Percentiles rank a stretch among this genome's conserved stretches.
phyloP scores from a whole-genome alignment of 1,139 yeast species.

The Debaryomyces coudertii region DNA sequence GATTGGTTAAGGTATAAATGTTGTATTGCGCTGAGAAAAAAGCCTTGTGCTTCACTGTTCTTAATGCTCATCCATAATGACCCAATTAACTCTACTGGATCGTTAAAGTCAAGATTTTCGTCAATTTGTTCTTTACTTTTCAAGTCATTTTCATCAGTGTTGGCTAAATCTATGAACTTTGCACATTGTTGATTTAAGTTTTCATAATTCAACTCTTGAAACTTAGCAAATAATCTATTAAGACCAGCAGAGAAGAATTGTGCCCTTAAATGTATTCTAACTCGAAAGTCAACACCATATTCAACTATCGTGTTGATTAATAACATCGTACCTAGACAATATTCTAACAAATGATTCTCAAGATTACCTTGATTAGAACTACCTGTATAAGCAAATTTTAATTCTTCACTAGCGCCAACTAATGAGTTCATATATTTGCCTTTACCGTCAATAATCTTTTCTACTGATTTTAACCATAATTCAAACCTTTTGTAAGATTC shows the following conservation, averaged over 20 bases:
- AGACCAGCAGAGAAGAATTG: constrained; percentile 80
- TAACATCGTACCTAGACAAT: constrained; percentile 76
- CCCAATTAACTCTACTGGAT: constrained; percentile 72
- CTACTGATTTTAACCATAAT: constrained; percentile 80
- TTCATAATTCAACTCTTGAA: constrained; percentile 65
- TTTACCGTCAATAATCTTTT: constrained; percentile 77
- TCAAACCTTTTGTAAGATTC: constrained; percentile 64
- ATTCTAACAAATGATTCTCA: constrained; percentile 78
- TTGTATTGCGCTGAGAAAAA: constrained; percentile 77
- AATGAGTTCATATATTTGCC: constrained; percentile 83
- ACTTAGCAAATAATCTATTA: constrained; percentile 59
- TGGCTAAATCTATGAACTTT: constrained; percentile 66
- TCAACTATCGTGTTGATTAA: constrained; percentile 73
- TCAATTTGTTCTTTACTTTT: constrained; percentile 62
- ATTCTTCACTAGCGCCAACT: constrained; percentile 94
- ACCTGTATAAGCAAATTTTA: constrained; percentile 59
- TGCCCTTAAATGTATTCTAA: constrained; percentile 75
- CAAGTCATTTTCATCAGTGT: constrained; percentile 70
- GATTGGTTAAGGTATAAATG: constrained; percentile 76
- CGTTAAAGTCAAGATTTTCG: constrained; percentile 64
- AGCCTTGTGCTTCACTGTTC: constrained; percentile 72
- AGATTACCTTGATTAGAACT: constrained; percentile 29
- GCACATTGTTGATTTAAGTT: constrained; percentile 67
- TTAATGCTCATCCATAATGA: constrained; percentile 73
- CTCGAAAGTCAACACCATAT: constrained; percentile 64